Conservation (phyloP, 2,329 filamentous ascomycete species). For the Ascochyta clinopodiicola region DNA sequence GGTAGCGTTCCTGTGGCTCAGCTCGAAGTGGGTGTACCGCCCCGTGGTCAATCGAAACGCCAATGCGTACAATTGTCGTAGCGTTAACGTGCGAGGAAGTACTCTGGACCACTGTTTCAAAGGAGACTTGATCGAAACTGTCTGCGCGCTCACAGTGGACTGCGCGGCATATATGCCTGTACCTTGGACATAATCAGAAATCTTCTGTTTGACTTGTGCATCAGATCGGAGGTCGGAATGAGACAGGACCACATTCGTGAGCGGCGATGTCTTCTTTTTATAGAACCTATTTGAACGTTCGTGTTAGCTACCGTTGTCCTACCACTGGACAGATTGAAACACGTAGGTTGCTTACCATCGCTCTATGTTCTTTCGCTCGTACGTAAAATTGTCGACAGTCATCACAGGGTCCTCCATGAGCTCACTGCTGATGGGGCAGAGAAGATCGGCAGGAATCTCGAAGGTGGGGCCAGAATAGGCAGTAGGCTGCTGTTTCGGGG, state of each 20-base stretch:
- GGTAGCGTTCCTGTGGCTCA: constrained; percentile 9
- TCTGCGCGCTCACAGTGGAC: neutral
- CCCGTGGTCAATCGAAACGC: constrained; percentile 19
- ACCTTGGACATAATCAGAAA: neutral
- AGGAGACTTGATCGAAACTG: constrained; percentile 18
- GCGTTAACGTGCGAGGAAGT: constrained; percentile 1
- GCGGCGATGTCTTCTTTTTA: constrained; percentile 39
- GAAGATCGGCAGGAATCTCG: constrained; percentile 31
- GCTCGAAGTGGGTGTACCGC: constrained; percentile 13
- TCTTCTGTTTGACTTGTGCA: constrained; percentile 1
- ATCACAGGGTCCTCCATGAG: constrained; percentile 46
- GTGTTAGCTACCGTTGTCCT: neutral
- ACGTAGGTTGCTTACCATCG: constrained; percentile 20
- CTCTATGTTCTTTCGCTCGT: constrained; percentile 44
- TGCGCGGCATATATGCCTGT: neutral
- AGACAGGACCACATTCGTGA: constrained; percentile 36
- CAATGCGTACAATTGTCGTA: constrained; percentile 14
- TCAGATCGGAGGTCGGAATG: constrained; percentile 31
- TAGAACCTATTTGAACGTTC: constrained; percentile 33
- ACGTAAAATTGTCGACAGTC: constrained; percentile 42
- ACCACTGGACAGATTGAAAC: neutral
- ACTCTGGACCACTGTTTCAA: constrained; percentile 19
- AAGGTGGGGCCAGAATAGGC: constrained; percentile 10
- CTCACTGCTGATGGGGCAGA: constrained; percentile 43
- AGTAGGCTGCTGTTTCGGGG: neutral